Evolutionary conservation across 208 protist genomes (phyloP), one percentile per base, ranked within the genome.

Genomic region (Trypanosoma cruzi): DNA sequence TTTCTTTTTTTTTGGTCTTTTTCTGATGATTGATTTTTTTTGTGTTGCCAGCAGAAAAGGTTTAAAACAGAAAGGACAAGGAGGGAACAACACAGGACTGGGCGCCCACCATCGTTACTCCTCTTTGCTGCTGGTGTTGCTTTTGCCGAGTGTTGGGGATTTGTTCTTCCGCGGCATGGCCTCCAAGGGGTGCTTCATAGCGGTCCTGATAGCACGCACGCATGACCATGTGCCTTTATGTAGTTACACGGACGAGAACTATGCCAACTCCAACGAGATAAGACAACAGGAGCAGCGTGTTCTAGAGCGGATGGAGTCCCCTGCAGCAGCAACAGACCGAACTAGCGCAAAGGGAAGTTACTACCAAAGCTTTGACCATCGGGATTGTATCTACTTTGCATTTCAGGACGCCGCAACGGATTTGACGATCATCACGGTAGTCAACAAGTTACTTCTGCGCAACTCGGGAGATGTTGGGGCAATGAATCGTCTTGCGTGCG

Each of bases 301-400:
- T 76, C 74, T 94, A 6, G 88, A 94, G 48, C 78, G 86, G 10
- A 93, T 96, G 86, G 79, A 90, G 54, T 81, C 87, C 1, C 88
- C 91, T 14, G 89, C 88, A 3, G 76, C 77, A 13, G 64, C 58
- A 40, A 63, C 83, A 8, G 75, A 90, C 60, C 70, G 77, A 44
- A 44, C 58, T 20, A 53, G 61, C 5, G 72, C 80, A 0, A 79
- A 76, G 53, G 91, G 89, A n/a, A 92, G 85, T 72, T 90, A 90
- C 68, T 96, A 96, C 72, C 86, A 96, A 64, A 96, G 91, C 61
- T 96, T 94, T 66, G 88, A 96, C 59, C 86, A 96, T 76, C 85
- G 88, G 28, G 86, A 96, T 64, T 92, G 88, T 67, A 81, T 96
- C 36, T 96, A 93, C 69, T 96, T 94, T 79, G 91, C 87, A 16